A percentile compares a stretch with the other conserved stretches of the same genome.
Conservation (phyloP, 768 basidiomycete species). For the Naganishia friedmannii region DNA sequence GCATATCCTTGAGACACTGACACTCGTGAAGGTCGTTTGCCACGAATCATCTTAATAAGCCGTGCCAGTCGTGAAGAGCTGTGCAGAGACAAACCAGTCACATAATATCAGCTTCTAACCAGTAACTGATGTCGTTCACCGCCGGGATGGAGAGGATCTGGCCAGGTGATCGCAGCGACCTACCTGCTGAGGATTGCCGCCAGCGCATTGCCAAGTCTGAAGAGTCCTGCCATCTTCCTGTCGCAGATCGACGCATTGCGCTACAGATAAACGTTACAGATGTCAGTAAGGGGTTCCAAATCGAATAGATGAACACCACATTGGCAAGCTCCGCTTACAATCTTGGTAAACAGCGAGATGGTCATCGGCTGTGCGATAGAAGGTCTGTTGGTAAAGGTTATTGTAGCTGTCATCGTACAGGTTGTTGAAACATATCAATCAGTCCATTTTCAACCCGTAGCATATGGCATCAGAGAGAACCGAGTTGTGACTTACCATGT, state of each 20-base stretch:
- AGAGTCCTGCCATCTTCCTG: slow-evolving; percentile 17
- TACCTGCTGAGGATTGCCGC: slow-evolving; percentile 29
- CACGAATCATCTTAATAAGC: background rate
- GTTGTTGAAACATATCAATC: background rate
- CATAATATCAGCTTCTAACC: background rate
- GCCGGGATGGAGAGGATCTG: background rate
- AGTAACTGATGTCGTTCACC: background rate
- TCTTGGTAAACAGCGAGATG: slow-evolving; percentile 26
- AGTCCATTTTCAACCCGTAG: background rate
- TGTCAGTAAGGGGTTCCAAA: background rate
- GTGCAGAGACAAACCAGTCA: background rate
- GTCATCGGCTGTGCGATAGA: slow-evolving; percentile 33
- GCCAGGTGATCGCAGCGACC: background rate
- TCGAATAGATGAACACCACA: too few species aligned
- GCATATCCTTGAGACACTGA: too few species aligned
- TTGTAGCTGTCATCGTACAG: slow-evolving; percentile 7
- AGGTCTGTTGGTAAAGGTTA: slow-evolving; percentile 29
- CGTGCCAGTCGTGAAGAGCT: background rate
- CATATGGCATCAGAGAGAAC: background rate
- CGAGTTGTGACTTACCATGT: slow-evolving; percentile 13
- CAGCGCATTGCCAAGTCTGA: slow-evolving; percentile 29
- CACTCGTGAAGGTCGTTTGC: too few species aligned
- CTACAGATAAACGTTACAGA: background rate
- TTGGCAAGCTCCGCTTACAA: background rate
- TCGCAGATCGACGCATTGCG: slow-evolving; percentile 26